Percentiles rank a stretch among this genome's conserved stretches.
Evolutionary conservation across 2,329 filamentous ascomycete species (phyloP).

Genomic region (Fusarium chaquense): DNA sequence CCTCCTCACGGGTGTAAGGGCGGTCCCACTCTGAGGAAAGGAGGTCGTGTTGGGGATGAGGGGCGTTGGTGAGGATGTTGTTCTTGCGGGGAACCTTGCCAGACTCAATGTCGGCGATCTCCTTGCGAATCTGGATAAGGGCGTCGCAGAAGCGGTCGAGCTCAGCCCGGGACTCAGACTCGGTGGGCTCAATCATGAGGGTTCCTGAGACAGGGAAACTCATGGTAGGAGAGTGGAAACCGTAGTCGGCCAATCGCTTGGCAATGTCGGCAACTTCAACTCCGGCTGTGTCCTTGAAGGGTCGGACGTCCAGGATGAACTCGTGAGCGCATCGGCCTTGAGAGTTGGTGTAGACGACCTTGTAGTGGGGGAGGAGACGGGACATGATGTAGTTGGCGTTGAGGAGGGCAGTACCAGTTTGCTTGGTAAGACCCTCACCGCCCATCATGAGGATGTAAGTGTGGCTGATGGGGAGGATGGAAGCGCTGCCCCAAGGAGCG

Average conservation of each 20-base stretch:
- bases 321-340: constrained; percentile 95
- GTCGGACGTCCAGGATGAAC: constrained; percentile 91
- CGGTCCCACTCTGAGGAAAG: constrained; percentile 79
- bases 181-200: constrained; percentile 97
- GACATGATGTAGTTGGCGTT: constrained; percentile 98
- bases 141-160: constrained; percentile 94
- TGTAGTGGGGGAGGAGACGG: constrained; percentile 85
- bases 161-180: constrained; percentile 91
- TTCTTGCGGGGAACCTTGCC: constrained; percentile 78
- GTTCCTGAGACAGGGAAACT: constrained; percentile 95
- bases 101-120: constrained; percentile 87
- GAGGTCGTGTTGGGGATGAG: constrained; percentile 87
- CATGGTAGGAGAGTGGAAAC: constrained; percentile 98
- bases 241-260: constrained; percentile 96
- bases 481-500: constrained; percentile 88
- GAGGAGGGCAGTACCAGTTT: constrained; percentile 89
- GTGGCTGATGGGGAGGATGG: constrained; percentile 94
- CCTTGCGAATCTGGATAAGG: constrained; percentile 83
- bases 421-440: constrained; percentile 80
- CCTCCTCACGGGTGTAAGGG: constrained; percentile 82
- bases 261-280: constrained; percentile 94
- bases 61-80: constrained; percentile 90
- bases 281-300: constrained; percentile 84
- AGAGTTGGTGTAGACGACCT: constrained; percentile 91
- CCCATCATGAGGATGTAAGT: constrained; percentile 94